Conservation (phyloP, 495 filamentous ascomycete genomes). For the Daldinia concentrica region DNA sequence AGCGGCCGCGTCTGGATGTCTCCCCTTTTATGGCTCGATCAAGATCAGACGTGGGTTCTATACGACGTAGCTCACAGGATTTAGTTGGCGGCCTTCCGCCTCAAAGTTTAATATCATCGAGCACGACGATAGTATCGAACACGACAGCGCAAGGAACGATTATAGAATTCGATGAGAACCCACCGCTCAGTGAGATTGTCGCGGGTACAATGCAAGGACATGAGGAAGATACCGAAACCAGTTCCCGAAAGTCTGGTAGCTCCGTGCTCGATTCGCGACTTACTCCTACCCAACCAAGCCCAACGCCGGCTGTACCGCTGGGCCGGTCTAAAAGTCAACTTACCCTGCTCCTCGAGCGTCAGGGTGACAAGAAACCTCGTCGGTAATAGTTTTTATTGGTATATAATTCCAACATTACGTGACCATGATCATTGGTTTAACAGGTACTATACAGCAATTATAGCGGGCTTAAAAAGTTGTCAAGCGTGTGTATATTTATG, state of each 20-base stretch:
- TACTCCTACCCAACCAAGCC: conserved; percentile 51
- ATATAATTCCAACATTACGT: conserved; percentile 7
- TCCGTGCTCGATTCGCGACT: conserved; percentile 48
- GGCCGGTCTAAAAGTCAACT: conserved; percentile 62
- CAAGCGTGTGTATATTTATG: conserved; percentile 31
- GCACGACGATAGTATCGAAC: conserved; percentile 46
- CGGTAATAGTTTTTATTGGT: conserved; percentile 25
- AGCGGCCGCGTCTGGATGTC: conserved; percentile 24
- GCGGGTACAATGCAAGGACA: conserved; percentile 37
- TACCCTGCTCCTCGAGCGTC: conserved; percentile 56
- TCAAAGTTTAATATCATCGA: conserved; percentile 44
- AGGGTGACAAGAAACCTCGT: conserved; percentile 45
- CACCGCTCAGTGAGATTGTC: conserved; percentile 27
- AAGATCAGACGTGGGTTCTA: conserved; percentile 43
- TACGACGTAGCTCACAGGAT: conserved; percentile 37
- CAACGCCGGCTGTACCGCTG: conserved; percentile 50
- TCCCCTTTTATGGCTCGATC: conserved; percentile 46
- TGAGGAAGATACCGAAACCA: conserved; percentile 36
- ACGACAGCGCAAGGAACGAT: conserved; percentile 51
- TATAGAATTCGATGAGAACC: conserved; percentile 48
- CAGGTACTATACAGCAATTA: conserved; percentile 13
- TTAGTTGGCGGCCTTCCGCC: conserved; percentile 34
- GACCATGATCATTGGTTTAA: conserved; percentile 3
- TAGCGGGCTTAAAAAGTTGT: conserved; percentile 20
- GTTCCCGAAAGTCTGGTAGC: conserved; percentile 41